Conservation (phyloP, 495 filamentous ascomycete species). For the Penicillium atrosanguineum region DNA sequence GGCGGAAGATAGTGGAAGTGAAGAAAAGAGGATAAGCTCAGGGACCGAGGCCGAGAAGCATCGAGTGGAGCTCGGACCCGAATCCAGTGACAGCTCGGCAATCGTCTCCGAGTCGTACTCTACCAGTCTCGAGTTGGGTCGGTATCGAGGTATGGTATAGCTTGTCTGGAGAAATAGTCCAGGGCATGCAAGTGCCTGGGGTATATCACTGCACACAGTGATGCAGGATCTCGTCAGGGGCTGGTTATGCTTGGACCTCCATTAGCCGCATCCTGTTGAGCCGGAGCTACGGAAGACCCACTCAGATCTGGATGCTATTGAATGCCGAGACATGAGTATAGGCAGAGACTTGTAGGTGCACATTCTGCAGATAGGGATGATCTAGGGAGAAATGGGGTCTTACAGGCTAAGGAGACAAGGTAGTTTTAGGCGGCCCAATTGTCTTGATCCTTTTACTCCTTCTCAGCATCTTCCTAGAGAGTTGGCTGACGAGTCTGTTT, state of each 20-base stretch:
- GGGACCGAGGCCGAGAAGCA: background rate
- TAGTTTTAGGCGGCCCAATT: too few relatives aligned
- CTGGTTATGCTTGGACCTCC: background rate
- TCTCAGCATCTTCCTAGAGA: background rate
- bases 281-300: conserved; percentile 9
- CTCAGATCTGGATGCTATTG: background rate
- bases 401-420: too few relatives aligned
- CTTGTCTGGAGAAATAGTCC: too few relatives aligned
- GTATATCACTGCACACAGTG: background rate
- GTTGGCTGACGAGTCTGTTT: background rate
- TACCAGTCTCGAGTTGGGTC: too few relatives aligned
- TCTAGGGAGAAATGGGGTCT: too few relatives aligned
- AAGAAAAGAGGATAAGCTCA: background rate
- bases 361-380: background rate
- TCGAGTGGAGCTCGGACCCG: background rate
- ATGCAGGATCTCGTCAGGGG: conserved; percentile 2
- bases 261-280: background rate
- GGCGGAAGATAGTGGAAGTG: background rate
- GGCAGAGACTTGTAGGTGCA: background rate
- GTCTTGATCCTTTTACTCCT: background rate
- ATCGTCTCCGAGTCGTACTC: background rate
- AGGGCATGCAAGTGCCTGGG: too few relatives aligned
- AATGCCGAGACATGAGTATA: background rate
- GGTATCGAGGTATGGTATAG: too few relatives aligned
- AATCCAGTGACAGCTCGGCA: background rate